Base-by-base conservation (phyloP, 2,329 filamentous ascomycete species). In the Hypoxylon sp. region DNA sequence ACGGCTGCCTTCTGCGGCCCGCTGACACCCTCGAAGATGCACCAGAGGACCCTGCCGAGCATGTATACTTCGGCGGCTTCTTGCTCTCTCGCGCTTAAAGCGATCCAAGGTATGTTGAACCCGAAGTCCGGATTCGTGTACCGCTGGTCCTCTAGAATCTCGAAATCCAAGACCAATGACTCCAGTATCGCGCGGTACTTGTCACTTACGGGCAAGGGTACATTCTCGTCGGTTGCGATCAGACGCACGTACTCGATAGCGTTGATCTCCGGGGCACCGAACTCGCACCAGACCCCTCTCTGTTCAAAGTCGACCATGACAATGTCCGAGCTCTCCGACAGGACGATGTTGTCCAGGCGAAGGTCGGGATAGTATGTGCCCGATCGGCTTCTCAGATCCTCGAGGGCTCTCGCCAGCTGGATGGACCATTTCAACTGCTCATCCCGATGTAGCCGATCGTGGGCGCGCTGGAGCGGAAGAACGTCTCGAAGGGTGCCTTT, bases 281-380 rank as follows among this genome's bases (percentile, higher is more conserved):
- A 88, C 71, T 87, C 84, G 73, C 83, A 86, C 86, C 86, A 88
- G 1, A 87, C 85, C 6, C 86, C 86, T 30, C 86, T 81, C 72
- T 88, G 86, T 73, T 89, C 86, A 69, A 89, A 87, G 64, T 89
- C 86, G 4, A 88, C 80, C 80, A 89, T 83, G 69, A 88, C 71
- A 8, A 82, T 74, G 56, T 87, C 79, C 19, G 76, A 76, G 1
- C 75, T 68, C 20, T 77, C 77, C 1, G 84, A 82, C 13, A 87
- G 74, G 2, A 88, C 82, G 32, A 88, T 78, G 67, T 88, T 88
- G 72, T 88, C 86, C 4, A 88, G 80, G 13, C 86, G 83, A 13
- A 88, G 79, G 65, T 88, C 86, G 1, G 85, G 84, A 65, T 88
- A 88, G 70, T 84, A 87, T 22, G 80, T 79, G 34, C 71, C 71